These are phyloP conservation scores for Rhytidhysteron rufulum DNA, from an alignment of 2,329 filamentous ascomycete species.

Conservation along the genomic window DNA sequence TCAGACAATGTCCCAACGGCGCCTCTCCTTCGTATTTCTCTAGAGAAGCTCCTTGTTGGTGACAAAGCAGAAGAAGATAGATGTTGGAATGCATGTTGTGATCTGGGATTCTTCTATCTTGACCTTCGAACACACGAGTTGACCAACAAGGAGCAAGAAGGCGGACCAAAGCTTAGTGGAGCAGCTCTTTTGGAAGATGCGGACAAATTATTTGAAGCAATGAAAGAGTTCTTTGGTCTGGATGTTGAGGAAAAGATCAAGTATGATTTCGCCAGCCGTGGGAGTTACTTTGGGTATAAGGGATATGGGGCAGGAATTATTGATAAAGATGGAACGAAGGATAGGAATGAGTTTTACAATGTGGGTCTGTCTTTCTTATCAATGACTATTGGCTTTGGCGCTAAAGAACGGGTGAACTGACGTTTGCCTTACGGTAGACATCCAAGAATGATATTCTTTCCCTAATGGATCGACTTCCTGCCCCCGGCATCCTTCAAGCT, in stretches of 20 bases:
- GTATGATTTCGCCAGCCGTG: conserved; percentile 50
- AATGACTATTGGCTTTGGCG: too few relatives aligned
- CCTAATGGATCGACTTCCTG: conserved; percentile 35
- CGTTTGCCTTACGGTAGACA: conserved; percentile 30
- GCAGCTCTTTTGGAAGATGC: conserved; percentile 41
- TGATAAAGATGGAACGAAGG: conserved; percentile 47
- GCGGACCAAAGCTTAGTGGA: conserved; percentile 24
- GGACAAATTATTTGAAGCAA: conserved; percentile 45
- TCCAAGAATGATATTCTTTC: conserved; percentile 52
- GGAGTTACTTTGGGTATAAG: conserved; percentile 52
- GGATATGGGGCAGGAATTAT: conserved; percentile 45
- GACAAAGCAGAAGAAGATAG: conserved; percentile 33
- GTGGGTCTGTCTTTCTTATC: conserved; percentile 31
- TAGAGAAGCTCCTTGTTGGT: conserved; percentile 34
- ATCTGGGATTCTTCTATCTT: conserved; percentile 57
- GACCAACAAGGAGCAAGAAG: neutral
- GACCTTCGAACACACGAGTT: conserved; percentile 35
- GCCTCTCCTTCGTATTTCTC: conserved; percentile 39
- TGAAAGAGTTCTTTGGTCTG: conserved; percentile 46
- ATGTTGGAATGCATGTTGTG: conserved; percentile 41
- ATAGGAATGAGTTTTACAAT: conserved; percentile 55
- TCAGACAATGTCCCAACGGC: conserved; percentile 38
- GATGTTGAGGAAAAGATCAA: conserved; percentile 49
- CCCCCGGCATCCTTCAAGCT: conserved; percentile 39
- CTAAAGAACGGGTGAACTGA: too few relatives aligned